Evolutionary conservation across 2,329 filamentous ascomycete species (phyloP), one percentile per base, ranked within the genome.

Genomic region (Scleromitrula shiraiana): DNA sequence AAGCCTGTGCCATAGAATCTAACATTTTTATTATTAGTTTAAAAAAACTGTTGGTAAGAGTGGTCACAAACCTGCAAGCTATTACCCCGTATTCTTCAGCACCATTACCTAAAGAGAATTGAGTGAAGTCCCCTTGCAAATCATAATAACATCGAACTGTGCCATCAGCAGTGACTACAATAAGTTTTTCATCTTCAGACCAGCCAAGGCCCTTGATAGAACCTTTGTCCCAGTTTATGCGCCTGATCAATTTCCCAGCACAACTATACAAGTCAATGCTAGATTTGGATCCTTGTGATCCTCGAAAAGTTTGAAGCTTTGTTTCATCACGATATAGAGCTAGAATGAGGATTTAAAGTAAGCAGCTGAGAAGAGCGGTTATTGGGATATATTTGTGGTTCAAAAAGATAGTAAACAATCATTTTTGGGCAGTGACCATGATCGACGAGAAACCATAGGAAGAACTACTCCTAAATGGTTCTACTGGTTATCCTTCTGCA

Each of bases 231-330:
- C 91, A 97, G 64, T 85, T 79, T 56, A 96, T 88, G 63, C 80
- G 81, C 60, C 84, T 83, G 53, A 98, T 83, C 50, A 88, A 79
- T 71, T 89, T 93, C 46, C 93, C 93, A 9, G 93, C 84, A 66
- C 85, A 91, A 63, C 87, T 95, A 72, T 96, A 96, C 46, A 98
- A 82, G 64, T 96, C 89, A 68, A 98, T 95, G 59, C 82, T 85
- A 17, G 88, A 82, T 68, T 90, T 95, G 14, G 80, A 72, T 14
- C 81, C 73, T 59, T 83, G 80, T 2, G 81, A 74, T 42, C 83
- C 82, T 54, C 86, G 80, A 65, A 88, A 90, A 23, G 85, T 78
- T 55, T 89, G 79, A 27, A 95, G 73, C 66, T 94, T 95, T 58
- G 76, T 78, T 60, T 94, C 87, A 69, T 97, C 88, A 41, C 89